These are phyloP conservation scores for Musa schizocarpa DNA, from an alignment of 176 grass and related monocot species.

Conservation along the genomic window DNA sequence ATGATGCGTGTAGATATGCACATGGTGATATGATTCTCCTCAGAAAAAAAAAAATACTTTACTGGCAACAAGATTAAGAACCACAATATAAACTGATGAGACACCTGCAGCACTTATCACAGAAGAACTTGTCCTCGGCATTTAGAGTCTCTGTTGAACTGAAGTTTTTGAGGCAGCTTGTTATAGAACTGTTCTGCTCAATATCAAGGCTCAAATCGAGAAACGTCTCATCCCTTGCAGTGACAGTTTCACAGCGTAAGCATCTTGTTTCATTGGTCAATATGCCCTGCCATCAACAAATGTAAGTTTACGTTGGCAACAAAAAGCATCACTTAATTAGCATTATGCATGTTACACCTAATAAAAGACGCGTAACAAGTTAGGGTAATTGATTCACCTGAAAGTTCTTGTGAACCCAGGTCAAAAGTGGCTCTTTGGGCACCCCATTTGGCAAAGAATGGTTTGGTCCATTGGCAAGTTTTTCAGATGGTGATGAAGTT, in stretches of 20 bases:
- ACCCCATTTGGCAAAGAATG: slow-evolving; percentile 13
- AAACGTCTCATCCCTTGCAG: slow-evolving; percentile 28
- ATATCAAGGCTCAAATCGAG: slow-evolving; percentile 31
- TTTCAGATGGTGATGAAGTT: slow-evolving; percentile 7
- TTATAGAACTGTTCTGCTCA: slow-evolving; percentile 31
- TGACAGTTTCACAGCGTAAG: slow-evolving; percentile 27
- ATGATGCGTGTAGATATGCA: background rate
- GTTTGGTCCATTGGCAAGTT: slow-evolving; percentile 15
- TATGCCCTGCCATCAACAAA: slow-evolving; percentile 14
- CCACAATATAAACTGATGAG: background rate
- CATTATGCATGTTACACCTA: background rate
- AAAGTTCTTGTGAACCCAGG: slow-evolving; percentile 28
- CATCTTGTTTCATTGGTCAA: slow-evolving; percentile 34
- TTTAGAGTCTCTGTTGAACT: slow-evolving; percentile 29
- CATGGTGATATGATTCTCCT: too few species aligned
- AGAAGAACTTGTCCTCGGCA: slow-evolving; percentile 31
- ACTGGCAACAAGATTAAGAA: background rate
- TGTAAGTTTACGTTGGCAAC: background rate
- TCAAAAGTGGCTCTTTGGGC: slow-evolving; percentile 17
- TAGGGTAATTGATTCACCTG: slow-evolving; percentile 11
- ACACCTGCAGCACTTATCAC: slow-evolving; percentile 29
- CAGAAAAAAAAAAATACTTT: background rate
- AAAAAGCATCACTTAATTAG: background rate
- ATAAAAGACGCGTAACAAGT: background rate
- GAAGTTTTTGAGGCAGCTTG: slow-evolving; percentile 29